Evolutionary conservation across 805 yeast species (phyloP).

Genomic region (Zygosaccharomyces lentus): DNA sequence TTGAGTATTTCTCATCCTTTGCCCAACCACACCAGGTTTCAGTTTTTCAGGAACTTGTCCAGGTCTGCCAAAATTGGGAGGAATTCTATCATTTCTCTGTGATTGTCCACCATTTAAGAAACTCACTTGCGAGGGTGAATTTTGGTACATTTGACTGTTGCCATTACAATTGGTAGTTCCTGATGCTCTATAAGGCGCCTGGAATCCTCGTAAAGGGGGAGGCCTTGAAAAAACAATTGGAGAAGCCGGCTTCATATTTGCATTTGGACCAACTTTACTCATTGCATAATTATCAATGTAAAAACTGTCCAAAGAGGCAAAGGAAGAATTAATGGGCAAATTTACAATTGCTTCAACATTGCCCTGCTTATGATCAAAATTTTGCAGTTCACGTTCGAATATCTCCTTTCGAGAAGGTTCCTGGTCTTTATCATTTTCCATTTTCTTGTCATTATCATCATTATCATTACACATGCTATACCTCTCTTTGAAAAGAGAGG

Average conservation of each 20-base stretch:
- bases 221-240: conserved; percentile 18
- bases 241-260: conserved; percentile 7
- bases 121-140: conserved; percentile 11
- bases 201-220: conserved; percentile 12
- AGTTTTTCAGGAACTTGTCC: conserved; percentile 3
- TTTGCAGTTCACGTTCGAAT: conserved; percentile 24
- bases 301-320: conserved; percentile 71
- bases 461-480: conserved; percentile 16
- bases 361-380: conserved; percentile 21
- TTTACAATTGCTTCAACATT: conserved; percentile 50
- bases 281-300: conserved; percentile 51
- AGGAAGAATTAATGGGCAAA: conserved; percentile 65
- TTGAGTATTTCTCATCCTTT: background rate
- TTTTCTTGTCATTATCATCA: conserved; percentile 11
- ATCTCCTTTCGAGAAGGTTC: conserved; percentile 14
- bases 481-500: conserved; percentile 9
- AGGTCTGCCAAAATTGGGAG: conserved; percentile 5
- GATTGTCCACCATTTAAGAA: conserved; percentile 12
- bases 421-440: conserved; percentile 4
- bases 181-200: conserved; percentile 1
- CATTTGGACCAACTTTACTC: conserved; percentile 20
- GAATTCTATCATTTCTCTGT: conserved; percentile 15
- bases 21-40: background rate
- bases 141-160: conserved; percentile 2
- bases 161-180: conserved; percentile 5